These are phyloP conservation scores for Trichoderma sp. DNA, from an alignment of 2,329 filamentous ascomycete species.

Conservation along the genomic window DNA sequence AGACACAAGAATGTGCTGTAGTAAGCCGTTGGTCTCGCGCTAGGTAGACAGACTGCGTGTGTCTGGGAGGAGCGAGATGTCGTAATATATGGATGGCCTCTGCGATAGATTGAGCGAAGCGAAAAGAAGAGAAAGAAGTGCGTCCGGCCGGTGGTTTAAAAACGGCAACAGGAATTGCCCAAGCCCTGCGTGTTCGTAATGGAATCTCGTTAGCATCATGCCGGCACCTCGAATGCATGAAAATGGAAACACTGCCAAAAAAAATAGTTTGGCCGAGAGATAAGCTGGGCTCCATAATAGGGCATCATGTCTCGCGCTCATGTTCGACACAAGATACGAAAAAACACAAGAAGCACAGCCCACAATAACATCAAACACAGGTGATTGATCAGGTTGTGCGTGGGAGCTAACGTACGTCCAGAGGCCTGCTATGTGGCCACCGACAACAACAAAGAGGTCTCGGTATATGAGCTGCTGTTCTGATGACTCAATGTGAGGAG, in stretches of 20 bases:
- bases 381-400: slow-evolving; percentile 25
- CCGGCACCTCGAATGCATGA: slow-evolving; percentile 8
- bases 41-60: background rate
- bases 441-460: background rate
- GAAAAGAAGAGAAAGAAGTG: background rate
- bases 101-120: background rate
- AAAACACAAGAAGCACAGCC: slow-evolving; percentile 6
- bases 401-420: slow-evolving; percentile 21
- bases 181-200: slow-evolving; percentile 2
- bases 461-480: too few relatives aligned
- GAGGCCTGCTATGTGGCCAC: slow-evolving; percentile 21
- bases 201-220: slow-evolving; percentile 23
- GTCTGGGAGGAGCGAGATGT: slow-evolving; percentile 16
- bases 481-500: background rate
- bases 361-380: slow-evolving; percentile 22
- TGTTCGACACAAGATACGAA: background rate
- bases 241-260: background rate
- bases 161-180: background rate
- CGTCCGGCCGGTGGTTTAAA: too few relatives aligned
- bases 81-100: slow-evolving; percentile 17
- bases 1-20: background rate
- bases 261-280: slow-evolving; percentile 8
- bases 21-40: background rate
- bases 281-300: slow-evolving; percentile 27
- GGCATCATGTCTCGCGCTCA: slow-evolving; percentile 19